phyloP scores from a whole-genome alignment of 768 basidiomycete species.

The Lenzites betulinus region DNA sequence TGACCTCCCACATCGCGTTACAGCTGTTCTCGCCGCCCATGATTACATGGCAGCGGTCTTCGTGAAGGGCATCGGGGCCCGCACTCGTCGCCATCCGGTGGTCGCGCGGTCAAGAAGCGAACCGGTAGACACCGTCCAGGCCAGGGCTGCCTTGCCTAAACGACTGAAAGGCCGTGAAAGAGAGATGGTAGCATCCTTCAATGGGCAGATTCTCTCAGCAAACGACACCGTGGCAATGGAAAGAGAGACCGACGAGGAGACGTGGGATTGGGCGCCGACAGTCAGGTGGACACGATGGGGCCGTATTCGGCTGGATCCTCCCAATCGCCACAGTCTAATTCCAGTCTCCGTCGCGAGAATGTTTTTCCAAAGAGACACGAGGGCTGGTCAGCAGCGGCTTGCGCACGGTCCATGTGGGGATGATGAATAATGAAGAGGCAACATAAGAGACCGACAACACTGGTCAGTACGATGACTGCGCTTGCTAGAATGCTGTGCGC shows the following conservation, averaged over 20 bases:
- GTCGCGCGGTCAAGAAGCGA: neutral
- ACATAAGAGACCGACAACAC: neutral
- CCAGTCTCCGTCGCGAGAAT: neutral
- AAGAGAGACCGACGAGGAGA: neutral
- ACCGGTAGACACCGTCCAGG: neutral
- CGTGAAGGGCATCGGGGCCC: neutral
- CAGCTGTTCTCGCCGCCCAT: neutral
- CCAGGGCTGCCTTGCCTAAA: neutral
- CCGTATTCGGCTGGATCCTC: slow-evolving; percentile 8
- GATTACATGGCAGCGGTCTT: neutral
- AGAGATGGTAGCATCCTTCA: neutral
- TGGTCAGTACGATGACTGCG: too few relatives aligned
- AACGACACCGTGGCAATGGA: neutral
- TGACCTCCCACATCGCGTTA: neutral
- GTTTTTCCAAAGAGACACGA: neutral
- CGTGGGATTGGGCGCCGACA: neutral
- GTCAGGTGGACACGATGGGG: slow-evolving; percentile 7
- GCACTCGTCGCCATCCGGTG: too few relatives aligned
- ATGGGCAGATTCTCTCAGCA: slow-evolving; percentile 8
- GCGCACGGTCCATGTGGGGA: neutral
- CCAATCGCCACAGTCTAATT: neutral
- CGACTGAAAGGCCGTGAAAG: neutral
- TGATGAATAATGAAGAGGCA: neutral
- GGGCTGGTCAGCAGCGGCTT: neutral
- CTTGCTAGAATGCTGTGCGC: neutral